These are phyloP conservation scores for Chaetomiaceae sp. DNA, from an alignment of 2,329 filamentous ascomycete genomes.

Conservation along the genomic window DNA sequence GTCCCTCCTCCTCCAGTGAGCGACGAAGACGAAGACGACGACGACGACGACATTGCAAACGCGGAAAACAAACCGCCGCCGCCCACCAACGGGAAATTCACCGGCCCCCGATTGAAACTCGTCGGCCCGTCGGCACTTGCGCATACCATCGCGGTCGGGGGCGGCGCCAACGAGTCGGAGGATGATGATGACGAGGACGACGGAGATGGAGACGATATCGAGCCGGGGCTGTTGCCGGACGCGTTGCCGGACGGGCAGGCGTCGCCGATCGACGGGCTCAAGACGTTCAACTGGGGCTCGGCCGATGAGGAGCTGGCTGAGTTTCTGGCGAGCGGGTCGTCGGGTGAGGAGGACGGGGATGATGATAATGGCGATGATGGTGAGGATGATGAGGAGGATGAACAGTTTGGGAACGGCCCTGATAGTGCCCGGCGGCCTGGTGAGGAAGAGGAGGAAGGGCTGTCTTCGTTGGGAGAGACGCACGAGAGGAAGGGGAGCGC, in stretches of 20 bases:
- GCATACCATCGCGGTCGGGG: no score
- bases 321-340: slow-evolving; percentile 58
- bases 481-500: no score
- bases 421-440: no score
- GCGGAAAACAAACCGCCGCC: neutral
- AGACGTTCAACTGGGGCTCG: slow-evolving; percentile 56
- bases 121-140: slow-evolving; percentile 41
- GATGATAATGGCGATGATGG: slow-evolving; percentile 24
- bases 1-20: slow-evolving; percentile 15
- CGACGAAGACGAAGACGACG: slow-evolving; percentile 18
- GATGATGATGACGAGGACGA: no score
- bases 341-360: slow-evolving; percentile 41
- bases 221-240: slow-evolving; percentile 42
- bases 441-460: no score
- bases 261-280: slow-evolving; percentile 52
- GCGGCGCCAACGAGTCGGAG: slow-evolving; percentile 25
- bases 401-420: no score
- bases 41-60: slow-evolving; percentile 24
- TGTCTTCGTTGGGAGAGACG: no score
- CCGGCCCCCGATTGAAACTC: slow-evolving; percentile 41
- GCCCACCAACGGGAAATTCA: slow-evolving; percentile 27
- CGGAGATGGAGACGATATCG: no score
- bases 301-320: slow-evolving; percentile 71
- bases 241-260: slow-evolving; percentile 43
- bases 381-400: no score